Evolutionary conservation across 2,329 filamentous ascomycete species (phyloP).

Genomic region (Monosporascus sp.): DNA sequence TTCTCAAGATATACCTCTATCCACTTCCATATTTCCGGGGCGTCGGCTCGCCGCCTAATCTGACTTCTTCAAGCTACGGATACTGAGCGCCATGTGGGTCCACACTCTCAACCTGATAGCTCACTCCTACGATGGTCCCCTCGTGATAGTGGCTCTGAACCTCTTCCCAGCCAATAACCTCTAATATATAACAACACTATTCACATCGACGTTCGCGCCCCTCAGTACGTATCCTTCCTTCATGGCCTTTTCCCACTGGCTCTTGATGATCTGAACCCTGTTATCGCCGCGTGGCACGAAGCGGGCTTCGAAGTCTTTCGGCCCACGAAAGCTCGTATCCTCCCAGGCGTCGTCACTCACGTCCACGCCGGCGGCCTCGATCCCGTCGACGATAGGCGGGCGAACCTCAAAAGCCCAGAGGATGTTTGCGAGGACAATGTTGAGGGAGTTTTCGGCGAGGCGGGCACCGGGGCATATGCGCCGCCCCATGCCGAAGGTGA

Average conservation of each 20-base stretch:
- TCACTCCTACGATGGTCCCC: too few species aligned
- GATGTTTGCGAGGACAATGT: constrained; percentile 18
- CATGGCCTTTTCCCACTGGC: constrained; percentile 9
- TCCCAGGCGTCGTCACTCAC: constrained; percentile 3
- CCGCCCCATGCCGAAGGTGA: constrained; percentile 37
- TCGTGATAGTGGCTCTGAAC: too few species aligned
- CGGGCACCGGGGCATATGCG: constrained; percentile 41
- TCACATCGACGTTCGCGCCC: constrained; percentile 6
- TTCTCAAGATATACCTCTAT: too few species aligned
- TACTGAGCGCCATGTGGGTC: too few species aligned
- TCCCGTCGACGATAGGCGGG: constrained; percentile 6
- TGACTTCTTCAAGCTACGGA: too few species aligned
- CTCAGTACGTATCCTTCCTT: constrained; percentile 11
- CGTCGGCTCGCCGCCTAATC: too few species aligned
- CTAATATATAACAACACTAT: constrained; percentile 1
- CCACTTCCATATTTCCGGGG: too few species aligned
- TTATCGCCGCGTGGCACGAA: constrained; percentile 7
- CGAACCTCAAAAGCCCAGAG: constrained; percentile 39
- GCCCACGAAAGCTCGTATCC: constrained; percentile 4
- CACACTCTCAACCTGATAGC: too few species aligned
- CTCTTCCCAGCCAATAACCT: too few species aligned
- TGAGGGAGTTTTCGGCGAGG: constrained; percentile 39
- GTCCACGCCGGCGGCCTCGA: constrained; percentile 2
- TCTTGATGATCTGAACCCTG: constrained; percentile 3
- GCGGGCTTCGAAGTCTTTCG: constrained; percentile 9